Percentiles rank a stretch among this genome's conserved stretches.
Evolutionary conservation across 257 asterid species (phyloP).

Genomic region (Cinchona pubescens): DNA sequence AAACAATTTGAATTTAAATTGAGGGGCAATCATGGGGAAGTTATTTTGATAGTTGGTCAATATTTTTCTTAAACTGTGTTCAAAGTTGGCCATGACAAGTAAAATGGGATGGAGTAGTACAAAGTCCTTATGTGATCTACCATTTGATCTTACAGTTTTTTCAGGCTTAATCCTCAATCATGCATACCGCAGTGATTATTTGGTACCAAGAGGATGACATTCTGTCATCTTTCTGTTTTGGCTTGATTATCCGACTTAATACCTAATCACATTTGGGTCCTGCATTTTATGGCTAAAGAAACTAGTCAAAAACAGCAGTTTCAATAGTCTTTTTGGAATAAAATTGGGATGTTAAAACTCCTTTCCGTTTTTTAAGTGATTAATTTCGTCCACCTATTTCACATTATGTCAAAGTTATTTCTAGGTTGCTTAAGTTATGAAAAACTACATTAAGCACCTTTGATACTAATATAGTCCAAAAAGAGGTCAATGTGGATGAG

Average conservation of each 20-base stretch:
- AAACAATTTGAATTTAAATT: no score
- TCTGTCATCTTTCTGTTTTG: not conserved
- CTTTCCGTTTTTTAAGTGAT: not conserved
- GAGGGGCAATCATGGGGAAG: no score
- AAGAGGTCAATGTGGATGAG: not conserved
- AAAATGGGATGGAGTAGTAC: no score
- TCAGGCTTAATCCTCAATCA: not conserved
- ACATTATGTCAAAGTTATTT: not conserved
- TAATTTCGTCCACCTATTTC: not conserved
- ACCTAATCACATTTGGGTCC: not conserved
- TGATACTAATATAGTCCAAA: not conserved
- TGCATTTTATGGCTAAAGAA: not conserved
- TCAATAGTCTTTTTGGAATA: not conserved
- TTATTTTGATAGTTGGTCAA: no score
- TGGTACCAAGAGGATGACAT: not conserved
- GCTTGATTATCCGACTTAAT: no score
- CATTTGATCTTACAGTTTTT: constrained; percentile 5
- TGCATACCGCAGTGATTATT: not conserved
- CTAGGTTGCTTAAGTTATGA: not conserved
- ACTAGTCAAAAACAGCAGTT: not conserved
- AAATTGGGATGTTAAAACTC: not conserved
- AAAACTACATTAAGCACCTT: not conserved
- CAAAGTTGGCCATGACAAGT: no score
- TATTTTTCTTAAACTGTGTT: no score
- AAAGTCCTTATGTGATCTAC: not conserved